Base-by-base conservation (phyloP, 345 rosid species). In the Brassica rapa region DNA sequence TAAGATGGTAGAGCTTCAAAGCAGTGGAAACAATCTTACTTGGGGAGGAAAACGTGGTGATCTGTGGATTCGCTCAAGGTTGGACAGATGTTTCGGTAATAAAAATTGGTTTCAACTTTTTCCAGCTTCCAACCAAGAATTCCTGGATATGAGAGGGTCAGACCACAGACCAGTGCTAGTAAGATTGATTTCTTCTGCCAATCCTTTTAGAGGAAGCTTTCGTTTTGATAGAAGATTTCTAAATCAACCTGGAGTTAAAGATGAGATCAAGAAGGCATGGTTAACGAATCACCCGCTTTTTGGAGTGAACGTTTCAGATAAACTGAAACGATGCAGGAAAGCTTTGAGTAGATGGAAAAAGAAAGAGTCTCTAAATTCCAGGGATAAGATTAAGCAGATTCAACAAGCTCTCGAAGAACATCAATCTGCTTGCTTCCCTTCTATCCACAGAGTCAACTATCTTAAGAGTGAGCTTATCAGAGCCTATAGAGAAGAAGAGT, bases 181-280 rank as follows among this genome's bases (percentile, higher is more conserved):
- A 0, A 19, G 1, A 0, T 3, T 56, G 11, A 2, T 19, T 0
- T 6, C 27, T 0, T 8, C 61, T 0, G 0, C 1, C 1, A 1
- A 19, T 1, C 23, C 24, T 1, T 53, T 5, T 19, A 7, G 12
- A 56, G 25, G 27, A 2, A 8, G 4, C 12, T 56, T 56, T 10
- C 3, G 27, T 4, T 19, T 37, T 37, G 43, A 37, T 2, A 8
- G 11, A 8, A 37, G 43, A 37, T 37, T 37, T 6, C 35, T 32
- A 32, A 5, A 32, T 32, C 6, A 32, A 1, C 35, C 6, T 4
- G 35, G 35, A 5, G 35, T 32, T 6, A 32, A 6, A 32, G 35
- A 32, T 0, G 7, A 32, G 7, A 32, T 32, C 6, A 32, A 32
- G 35, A 32, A 32, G 35, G 35, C 35, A 5, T 32, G 35, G 35